Evolutionary conservation across 2,329 filamentous ascomycete species (phyloP).

Genomic region (Xylariaceae sp.): DNA sequence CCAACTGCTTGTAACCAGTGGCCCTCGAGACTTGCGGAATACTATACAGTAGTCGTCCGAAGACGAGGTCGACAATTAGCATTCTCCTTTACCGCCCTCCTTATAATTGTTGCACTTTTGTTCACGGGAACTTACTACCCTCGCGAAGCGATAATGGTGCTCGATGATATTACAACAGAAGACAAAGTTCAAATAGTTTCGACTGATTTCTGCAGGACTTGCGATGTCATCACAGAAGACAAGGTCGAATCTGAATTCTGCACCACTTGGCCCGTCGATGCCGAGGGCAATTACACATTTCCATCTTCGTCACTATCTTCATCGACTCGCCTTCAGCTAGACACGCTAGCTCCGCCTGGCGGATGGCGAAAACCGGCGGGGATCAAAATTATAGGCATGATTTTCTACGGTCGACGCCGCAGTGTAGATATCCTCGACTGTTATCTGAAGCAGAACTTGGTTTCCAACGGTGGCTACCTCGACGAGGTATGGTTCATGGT

Average conservation of each 20-base stretch:
- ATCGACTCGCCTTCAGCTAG: conserved; percentile 13
- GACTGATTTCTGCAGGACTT: background rate
- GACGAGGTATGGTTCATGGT: conserved; percentile 42
- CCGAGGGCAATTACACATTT: conserved; percentile 17
- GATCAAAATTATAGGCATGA: conserved; percentile 38
- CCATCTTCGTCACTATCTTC: too few species aligned
- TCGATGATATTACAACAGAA: background rate
- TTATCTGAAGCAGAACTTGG: conserved; percentile 41
- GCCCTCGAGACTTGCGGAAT: too few species aligned
- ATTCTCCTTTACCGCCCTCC: background rate
- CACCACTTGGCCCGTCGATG: conserved; percentile 24
- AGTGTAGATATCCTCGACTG: conserved; percentile 44
- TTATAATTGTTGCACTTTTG: background rate
- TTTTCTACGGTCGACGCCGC: conserved; percentile 42
- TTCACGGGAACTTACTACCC: background rate
- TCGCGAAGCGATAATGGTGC: background rate
- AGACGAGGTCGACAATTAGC: background rate
- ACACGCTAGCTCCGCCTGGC: conserved; percentile 21
- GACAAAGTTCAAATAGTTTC: background rate
- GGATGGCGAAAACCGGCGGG: conserved; percentile 25
- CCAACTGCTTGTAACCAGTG: too few species aligned
- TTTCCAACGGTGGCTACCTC: conserved; percentile 39
- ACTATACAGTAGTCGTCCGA: background rate
- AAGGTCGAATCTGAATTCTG: conserved; percentile 16
- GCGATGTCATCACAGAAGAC: background rate